phyloP scores from a whole-genome alignment of 225 moss, liverwort and hornwort species.

The Thuidium tamariscinum region DNA sequence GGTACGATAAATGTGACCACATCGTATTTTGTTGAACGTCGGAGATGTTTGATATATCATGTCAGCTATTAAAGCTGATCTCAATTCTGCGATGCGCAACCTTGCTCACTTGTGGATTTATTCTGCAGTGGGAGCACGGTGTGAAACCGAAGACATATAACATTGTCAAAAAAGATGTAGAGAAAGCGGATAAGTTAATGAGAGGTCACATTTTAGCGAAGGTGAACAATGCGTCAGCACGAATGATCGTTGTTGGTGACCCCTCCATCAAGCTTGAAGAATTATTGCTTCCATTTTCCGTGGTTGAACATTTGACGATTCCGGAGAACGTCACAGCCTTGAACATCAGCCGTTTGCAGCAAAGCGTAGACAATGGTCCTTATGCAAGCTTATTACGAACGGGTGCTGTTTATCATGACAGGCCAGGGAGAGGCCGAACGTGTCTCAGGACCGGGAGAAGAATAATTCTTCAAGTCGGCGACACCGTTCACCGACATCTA shows the following conservation, averaged over 20 bases:
- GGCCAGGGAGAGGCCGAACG: slow-evolving; percentile 15
- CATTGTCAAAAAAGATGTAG: slow-evolving; percentile 2
- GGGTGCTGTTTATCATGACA: slow-evolving; percentile 41
- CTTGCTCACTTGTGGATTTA: slow-evolving; percentile 3
- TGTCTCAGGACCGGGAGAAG: background rate
- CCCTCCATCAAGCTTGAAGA: slow-evolving; percentile 68
- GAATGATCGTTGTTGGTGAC: slow-evolving; percentile 79
- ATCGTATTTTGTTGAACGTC: background rate
- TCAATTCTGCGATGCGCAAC: background rate
- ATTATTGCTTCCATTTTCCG: slow-evolving; percentile 44
- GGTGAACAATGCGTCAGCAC: slow-evolving; percentile 51
- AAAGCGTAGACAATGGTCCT: slow-evolving; percentile 40
- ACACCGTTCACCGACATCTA: slow-evolving; percentile 65
- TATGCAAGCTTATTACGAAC: slow-evolving; percentile 19
- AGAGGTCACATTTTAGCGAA: slow-evolving; percentile 65
- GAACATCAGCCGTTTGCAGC: slow-evolving; percentile 48
- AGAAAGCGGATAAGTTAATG: slow-evolving; percentile 66
- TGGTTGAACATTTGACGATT: slow-evolving; percentile 59
- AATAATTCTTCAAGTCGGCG: slow-evolving; percentile 33
- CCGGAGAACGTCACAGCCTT: slow-evolving; percentile 59
- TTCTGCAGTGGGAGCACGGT: slow-evolving; percentile 64
- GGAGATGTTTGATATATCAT: background rate
- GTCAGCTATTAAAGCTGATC: background rate
- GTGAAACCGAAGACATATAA: slow-evolving; percentile 21
- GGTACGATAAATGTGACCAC: slow-evolving; percentile 16